phyloP scores from a whole-genome alignment of 768 basidiomycete species.

The Kondoa malvinella region DNA sequence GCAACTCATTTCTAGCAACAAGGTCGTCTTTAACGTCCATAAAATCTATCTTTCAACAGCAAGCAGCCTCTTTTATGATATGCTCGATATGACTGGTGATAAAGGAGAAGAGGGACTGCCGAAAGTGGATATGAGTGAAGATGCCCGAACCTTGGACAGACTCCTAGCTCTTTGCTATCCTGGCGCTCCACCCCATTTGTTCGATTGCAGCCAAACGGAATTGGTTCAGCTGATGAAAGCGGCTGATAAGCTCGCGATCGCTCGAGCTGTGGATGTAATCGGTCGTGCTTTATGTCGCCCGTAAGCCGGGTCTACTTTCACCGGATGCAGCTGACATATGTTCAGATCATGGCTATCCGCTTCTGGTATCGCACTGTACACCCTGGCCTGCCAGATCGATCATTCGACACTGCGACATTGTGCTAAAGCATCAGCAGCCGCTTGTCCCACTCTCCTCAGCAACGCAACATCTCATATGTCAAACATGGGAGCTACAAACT shows the following conservation, averaged over 20 bases:
- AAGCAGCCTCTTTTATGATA: background rate
- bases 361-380: background rate
- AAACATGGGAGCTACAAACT: background rate
- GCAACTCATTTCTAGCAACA: background rate
- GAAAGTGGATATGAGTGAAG: background rate
- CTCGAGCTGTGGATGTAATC: background rate
- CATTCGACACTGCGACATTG: background rate
- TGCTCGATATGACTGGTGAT: background rate
- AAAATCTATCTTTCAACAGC: background rate
- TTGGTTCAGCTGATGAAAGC: background rate
- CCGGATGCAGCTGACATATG: background rate
- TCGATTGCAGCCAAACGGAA: background rate
- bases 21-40: background rate
- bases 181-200: background rate
- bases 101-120: background rate
- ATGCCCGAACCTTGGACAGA: background rate
- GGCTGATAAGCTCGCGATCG: background rate
- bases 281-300: background rate
- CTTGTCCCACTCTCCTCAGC: background rate
- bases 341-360: background rate
- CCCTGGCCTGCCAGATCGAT: background rate
- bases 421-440: background rate
- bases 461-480: background rate
- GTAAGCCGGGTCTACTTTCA: background rate
- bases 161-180: background rate